phyloP scores from a whole-genome alignment of 352 stramenopile genomes.

The Saprolegnia diclina region DNA sequence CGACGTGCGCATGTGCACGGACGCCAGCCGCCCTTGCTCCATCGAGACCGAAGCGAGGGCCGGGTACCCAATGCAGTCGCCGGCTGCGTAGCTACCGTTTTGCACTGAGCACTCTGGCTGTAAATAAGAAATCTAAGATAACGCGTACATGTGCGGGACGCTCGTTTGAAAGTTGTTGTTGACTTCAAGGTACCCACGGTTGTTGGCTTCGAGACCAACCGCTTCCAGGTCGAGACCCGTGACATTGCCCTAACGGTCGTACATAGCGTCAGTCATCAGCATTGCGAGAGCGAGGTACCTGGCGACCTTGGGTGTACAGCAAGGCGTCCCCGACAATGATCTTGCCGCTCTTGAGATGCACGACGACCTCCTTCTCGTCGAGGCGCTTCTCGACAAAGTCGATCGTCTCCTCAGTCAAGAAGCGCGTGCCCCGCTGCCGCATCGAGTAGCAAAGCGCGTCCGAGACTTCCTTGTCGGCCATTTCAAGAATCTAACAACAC shows the following conservation, averaged over 20 bases:
- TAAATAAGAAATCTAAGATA: not conserved
- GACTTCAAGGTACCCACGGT: conserved; percentile 78
- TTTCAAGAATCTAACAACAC: conserved; percentile 83
- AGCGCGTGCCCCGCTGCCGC: conserved; percentile 81
- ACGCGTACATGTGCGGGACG: conserved; percentile 73
- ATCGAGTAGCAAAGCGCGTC: conserved; percentile 85
- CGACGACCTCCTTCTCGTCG: conserved; percentile 57
- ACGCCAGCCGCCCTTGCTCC: conserved; percentile 84
- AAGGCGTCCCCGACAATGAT: conserved; percentile 75
- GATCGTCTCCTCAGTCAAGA: conserved; percentile 76
- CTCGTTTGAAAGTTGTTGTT: conserved; percentile 85
- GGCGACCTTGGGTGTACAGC: conserved; percentile 83
- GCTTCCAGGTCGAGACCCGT: conserved; percentile 76
- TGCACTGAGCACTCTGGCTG: too few relatives aligned
- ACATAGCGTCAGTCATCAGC: not conserved
- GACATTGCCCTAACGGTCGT: conserved; percentile 55
- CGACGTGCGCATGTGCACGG: conserved; percentile 78
- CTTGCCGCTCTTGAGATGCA: conserved; percentile 82
- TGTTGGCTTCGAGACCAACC: conserved; percentile 72
- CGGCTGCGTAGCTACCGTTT: conserved; percentile 83
- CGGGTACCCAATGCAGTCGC: conserved; percentile 86
- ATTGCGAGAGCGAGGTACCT: conserved; percentile 32
- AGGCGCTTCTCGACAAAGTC: conserved; percentile 57
- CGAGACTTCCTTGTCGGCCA: conserved; percentile 84
- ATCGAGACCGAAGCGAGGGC: conserved; percentile 87